A percentile compares a stretch with the other conserved stretches of the same genome.
Conservation (phyloP, 2,329 filamentous ascomycete species). For the Cladosporium halotolerans region DNA sequence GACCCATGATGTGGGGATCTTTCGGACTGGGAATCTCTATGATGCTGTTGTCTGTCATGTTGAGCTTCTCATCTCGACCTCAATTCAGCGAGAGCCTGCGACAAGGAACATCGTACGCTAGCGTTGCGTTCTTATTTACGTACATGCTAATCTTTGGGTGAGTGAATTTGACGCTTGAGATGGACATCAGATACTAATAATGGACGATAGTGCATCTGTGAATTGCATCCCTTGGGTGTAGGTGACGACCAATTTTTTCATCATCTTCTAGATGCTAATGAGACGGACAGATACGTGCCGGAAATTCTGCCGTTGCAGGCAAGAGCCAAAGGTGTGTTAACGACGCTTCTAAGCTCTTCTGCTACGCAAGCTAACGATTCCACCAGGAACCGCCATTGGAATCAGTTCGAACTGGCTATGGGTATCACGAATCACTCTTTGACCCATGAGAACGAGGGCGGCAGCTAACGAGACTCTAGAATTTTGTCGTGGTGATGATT, state of each 20-base stretch:
- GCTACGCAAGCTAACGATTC: not conserved
- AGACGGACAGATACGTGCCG: slow-evolving; percentile 33
- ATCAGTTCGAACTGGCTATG: slow-evolving; percentile 46
- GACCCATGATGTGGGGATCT: slow-evolving; percentile 32
- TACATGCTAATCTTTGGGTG: slow-evolving; percentile 28
- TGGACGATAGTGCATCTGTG: slow-evolving; percentile 32
- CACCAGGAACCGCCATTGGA: slow-evolving; percentile 42
- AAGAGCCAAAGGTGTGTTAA: slow-evolving; percentile 34
- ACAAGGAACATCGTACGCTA: slow-evolving; percentile 38
- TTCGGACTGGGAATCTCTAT: slow-evolving; percentile 32
- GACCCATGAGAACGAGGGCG: slow-evolving; percentile 5
- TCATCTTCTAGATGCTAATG: not conserved
- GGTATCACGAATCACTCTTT: not conserved
- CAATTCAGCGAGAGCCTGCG: not conserved
- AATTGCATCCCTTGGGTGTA: slow-evolving; percentile 49
- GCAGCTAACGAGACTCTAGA: slow-evolving; percentile 22
- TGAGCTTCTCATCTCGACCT: slow-evolving; percentile 34
- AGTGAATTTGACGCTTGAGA: not conserved
- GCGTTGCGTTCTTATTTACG: slow-evolving; percentile 47
- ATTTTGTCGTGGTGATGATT: slow-evolving; percentile 49
- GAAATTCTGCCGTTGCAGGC: slow-evolving; percentile 47
- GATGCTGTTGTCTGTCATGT: slow-evolving; percentile 36
- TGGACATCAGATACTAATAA: too few relatives aligned
- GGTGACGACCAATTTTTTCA: slow-evolving; percentile 16
- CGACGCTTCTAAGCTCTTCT: too few relatives aligned